Percentiles rank a stretch among this genome's conserved stretches.
Conservation (phyloP, 2,329 filamentous ascomycete species). For the Keithomyces neogunnii region DNA sequence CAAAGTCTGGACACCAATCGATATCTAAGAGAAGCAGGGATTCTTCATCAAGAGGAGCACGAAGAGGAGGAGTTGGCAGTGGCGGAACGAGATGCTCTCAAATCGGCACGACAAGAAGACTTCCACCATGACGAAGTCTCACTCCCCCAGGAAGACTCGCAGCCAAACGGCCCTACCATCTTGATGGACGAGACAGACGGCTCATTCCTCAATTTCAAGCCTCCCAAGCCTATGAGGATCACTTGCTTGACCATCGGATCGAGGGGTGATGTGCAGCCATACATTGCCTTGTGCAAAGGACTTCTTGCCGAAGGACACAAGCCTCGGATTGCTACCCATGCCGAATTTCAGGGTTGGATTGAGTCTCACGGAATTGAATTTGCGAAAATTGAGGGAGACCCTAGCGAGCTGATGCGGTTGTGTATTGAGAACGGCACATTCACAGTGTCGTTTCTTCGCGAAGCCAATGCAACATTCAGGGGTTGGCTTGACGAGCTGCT, state of each 20-base stretch:
- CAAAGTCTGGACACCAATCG: slow-evolving; percentile 66
- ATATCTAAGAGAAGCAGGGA: slow-evolving; percentile 60
- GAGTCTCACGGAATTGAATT: slow-evolving; percentile 93
- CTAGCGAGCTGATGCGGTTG: slow-evolving; percentile 87
- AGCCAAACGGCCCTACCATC: slow-evolving; percentile 60
- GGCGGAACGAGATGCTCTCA: slow-evolving; percentile 71
- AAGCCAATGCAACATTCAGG: slow-evolving; percentile 80
- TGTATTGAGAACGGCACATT: slow-evolving; percentile 98
- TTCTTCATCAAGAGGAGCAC: slow-evolving; percentile 59
- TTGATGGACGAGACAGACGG: slow-evolving; percentile 83
- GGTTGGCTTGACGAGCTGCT: slow-evolving; percentile 92
- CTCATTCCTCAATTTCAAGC: slow-evolving; percentile 88
- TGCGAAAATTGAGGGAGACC: slow-evolving; percentile 78
- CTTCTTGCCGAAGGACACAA: slow-evolving; percentile 80
- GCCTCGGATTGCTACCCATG: slow-evolving; percentile 82
- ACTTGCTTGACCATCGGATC: slow-evolving; percentile 96
- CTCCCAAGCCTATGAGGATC: slow-evolving; percentile 66
- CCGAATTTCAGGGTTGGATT: slow-evolving; percentile 84
- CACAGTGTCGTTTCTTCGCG: slow-evolving; percentile 79
- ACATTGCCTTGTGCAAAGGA: slow-evolving; percentile 91
- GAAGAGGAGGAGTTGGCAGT: slow-evolving; percentile 66
- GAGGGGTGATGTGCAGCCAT: slow-evolving; percentile 91
- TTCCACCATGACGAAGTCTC: slow-evolving; percentile 42
- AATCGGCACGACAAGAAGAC: slow-evolving; percentile 58
- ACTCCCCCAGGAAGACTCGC: slow-evolving; percentile 36